Conservation (phyloP, 2,329 filamentous ascomycete species). For the Cladophialophora carrionii region DNA sequence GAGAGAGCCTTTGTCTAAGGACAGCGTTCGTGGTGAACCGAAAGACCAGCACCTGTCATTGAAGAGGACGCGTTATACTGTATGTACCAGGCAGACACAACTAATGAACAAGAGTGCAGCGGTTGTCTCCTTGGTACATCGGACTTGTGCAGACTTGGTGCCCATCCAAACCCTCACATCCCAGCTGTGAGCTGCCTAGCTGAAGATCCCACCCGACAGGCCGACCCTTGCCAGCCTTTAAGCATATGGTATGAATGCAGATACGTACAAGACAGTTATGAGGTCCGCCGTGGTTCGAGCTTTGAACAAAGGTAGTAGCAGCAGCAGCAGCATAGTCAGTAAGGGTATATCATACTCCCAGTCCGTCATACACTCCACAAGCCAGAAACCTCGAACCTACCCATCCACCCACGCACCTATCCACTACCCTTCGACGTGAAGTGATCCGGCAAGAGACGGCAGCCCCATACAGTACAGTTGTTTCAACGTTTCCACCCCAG, state of each 20-base stretch:
- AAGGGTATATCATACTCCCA: too few species aligned
- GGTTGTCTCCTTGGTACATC: background rate
- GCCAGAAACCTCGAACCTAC: too few species aligned
- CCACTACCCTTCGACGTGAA: too few species aligned
- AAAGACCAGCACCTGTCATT: background rate
- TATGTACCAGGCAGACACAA: background rate
- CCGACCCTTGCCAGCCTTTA: background rate
- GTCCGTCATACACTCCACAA: too few species aligned
- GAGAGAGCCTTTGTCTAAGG: background rate
- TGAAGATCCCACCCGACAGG: background rate
- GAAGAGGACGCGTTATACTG: background rate
- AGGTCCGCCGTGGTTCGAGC: background rate
- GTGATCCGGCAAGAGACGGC: too few species aligned
- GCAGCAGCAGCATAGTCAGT: too few species aligned
- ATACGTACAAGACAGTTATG: background rate
- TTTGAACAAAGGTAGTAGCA: background rate
- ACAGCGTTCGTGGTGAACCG: background rate
- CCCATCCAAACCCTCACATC: background rate
- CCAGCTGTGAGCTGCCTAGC: background rate
- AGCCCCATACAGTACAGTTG: too few species aligned
- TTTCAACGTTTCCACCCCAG: too few species aligned
- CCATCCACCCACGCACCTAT: too few species aligned
- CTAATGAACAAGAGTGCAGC: background rate
- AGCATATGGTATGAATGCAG: background rate
- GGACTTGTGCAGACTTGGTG: background rate